These are phyloP conservation scores for Neophaeococcomyces aloes DNA, from an alignment of 2,329 filamentous ascomycete genomes.

Conservation along the genomic window DNA sequence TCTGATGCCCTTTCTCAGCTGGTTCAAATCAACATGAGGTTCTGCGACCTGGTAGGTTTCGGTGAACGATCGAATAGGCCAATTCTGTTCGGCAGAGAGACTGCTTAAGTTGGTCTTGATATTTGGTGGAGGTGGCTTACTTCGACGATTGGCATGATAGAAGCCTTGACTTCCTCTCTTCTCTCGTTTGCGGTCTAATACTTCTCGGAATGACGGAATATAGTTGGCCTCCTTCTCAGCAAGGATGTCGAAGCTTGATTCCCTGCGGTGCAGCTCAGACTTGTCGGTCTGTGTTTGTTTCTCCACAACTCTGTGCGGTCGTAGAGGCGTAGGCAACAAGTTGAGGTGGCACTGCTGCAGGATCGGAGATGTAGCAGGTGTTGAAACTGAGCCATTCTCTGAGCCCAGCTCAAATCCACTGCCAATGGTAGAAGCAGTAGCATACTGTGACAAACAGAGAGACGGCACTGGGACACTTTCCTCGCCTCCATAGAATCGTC, in stretches of 20 bases:
- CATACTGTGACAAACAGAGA: slow-evolving; percentile 3
- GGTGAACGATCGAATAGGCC: neutral
- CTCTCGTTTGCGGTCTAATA: neutral
- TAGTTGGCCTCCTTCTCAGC: neutral
- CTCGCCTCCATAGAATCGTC: slow-evolving; percentile 8
- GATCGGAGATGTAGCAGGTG: slow-evolving; percentile 11
- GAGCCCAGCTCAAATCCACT: neutral
- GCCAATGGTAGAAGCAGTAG: slow-evolving; percentile 12
- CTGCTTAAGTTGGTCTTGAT: neutral
- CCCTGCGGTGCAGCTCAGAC: neutral
- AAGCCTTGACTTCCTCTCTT: slow-evolving; percentile 1
- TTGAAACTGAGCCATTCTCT: slow-evolving; percentile 10
- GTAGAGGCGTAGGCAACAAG: slow-evolving; percentile 8
- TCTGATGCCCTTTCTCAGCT: slow-evolving; percentile 2
- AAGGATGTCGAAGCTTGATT: neutral
- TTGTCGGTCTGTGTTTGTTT: neutral
- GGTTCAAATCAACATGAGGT: neutral
- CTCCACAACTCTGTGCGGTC: neutral
- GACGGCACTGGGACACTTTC: neutral
- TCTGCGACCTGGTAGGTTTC: neutral
- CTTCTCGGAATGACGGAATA: neutral
- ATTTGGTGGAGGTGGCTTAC: neutral
- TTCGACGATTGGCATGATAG: neutral
- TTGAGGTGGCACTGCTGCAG: slow-evolving; percentile 3
- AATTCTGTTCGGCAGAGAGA: neutral